Base-by-base conservation (phyloP, 768 basidiomycete species). In the Lentinula aciculospora region DNA sequence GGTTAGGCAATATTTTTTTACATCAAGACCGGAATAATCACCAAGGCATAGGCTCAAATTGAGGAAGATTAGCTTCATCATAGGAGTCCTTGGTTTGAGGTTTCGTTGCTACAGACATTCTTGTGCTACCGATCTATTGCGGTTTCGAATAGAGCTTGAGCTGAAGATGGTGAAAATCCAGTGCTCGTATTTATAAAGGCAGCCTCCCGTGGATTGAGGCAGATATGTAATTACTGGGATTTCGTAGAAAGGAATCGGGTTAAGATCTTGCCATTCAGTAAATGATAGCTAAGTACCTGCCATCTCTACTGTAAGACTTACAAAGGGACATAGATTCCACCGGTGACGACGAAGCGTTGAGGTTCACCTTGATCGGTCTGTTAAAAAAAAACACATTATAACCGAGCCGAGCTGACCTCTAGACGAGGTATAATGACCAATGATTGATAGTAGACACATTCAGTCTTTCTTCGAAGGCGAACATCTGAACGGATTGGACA, bases 41-140 rank as follows among this genome's bases (percentile, higher is more conserved):
- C 79, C 78, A 81, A 53, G 72, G 71, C 76, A 80, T 77, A 17
- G 79, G 79, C 27, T 68, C 71, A 60, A 71, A 81, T 9, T 63
- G 63, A 23, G 76, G 79, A 40, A 79, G 74, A 25, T 63, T 66
- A 61, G 76, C 69, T 57, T 81, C 78, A 55, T 36, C 32, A 23
- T 57, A 57, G 34, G 3, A 6, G 56, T 47, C 56, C 54, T 46
- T 44, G 27, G 8, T 15, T 54, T 37, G 29, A 37, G 54, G 54
- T 56, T 56, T 56, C 54, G 54, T 44, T 40, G 51, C 42, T 23
- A 13, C 17, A 31, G 54, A 44, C 54, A 56, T 56, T 28, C 28
- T 56, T 21, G 19, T 36, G 51, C 51, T 53, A 39, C 51, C 29
- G 46, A 12, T 44, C 42, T 44, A 44, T 50, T 34, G 49, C 49